Base-by-base conservation (phyloP, 2,329 filamentous ascomycete species). In the Scopulariopsis brevicaulis region DNA sequence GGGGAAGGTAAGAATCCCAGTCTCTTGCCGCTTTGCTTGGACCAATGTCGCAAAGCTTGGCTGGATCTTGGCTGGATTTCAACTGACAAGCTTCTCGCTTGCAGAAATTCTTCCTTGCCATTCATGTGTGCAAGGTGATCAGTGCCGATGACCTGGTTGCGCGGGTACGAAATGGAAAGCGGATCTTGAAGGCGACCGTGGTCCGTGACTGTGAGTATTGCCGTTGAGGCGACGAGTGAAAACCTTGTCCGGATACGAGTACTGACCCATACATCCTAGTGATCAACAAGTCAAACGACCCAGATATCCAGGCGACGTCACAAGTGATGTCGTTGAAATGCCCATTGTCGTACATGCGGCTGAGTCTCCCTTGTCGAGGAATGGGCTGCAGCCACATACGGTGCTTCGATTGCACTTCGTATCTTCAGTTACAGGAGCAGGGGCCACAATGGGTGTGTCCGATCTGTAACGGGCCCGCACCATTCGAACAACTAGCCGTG, bases 381-480 rank as follows among this genome's bases (percentile, higher is more conserved):
- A 79, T 84, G 3, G 73, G 85, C 37, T 99, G 94, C 73, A 86
- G 83, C 3, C 94, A 99, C 69, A 89, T 94, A 28, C 90, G 96
- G 68, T 99, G 94, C 69, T 99, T 97, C 64, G 94, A 99, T 69
- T 93, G 89, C 3, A 86, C 84, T 3, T 95, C 90, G 1, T 99
- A 96, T 68, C 78, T 99, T 22, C 90, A 96, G 65, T 74, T 99
- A 32, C 93, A 97, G 69, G 91, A 97, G 69, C 94, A 99, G 74
- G 93, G 90, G 0, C 94, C 94, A 0, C 95, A 94, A 20, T 99
- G 94, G 94, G 79, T 85, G n/a, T 99, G 94, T 66, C 94, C 94
- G 0, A 86, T 96, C 24, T 99, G 94, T 75, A 93, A 87, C 71
- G 95, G 92, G 66, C 73, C 82, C 0, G 86, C 91, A 1, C 83